Evolutionary conservation across 2,329 filamentous ascomycete species (phyloP).

Genomic region (Colletotrichum sojae): DNA sequence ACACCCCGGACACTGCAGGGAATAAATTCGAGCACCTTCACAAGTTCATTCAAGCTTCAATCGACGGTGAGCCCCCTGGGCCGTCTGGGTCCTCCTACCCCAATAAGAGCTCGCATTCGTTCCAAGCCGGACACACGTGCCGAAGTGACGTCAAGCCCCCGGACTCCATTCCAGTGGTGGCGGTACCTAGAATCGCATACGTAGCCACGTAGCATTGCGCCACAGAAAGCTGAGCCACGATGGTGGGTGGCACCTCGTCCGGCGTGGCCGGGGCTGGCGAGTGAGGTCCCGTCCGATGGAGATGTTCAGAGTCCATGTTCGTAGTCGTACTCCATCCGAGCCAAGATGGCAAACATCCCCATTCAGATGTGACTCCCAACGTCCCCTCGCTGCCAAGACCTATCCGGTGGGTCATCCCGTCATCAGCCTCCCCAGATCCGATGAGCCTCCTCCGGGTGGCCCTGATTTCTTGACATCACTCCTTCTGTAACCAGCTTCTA

Average conservation of each 20-base stretch:
- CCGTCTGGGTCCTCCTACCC: background rate
- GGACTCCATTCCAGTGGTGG: background rate
- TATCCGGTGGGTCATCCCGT: slow-evolving; percentile 28
- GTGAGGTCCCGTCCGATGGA: too few relatives aligned
- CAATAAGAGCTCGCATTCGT: background rate
- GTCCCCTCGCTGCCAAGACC: slow-evolving; percentile 16
- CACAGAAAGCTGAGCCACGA: slow-evolving; percentile 11
- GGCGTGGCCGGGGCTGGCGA: too few relatives aligned
- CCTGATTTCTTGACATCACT: background rate
- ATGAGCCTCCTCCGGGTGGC: slow-evolving; percentile 15
- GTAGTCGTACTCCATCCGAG: background rate
- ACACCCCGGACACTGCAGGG: too few relatives aligned
- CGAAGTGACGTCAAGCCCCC: slow-evolving; percentile 26
- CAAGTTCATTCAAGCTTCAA: slow-evolving; percentile 7
- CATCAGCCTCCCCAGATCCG: slow-evolving; percentile 15
- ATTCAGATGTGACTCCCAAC: background rate
- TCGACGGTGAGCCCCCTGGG: background rate
- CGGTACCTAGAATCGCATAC: background rate
- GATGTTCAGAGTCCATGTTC: too few relatives aligned
- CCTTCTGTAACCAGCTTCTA: background rate
- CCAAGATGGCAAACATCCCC: slow-evolving; percentile 10
- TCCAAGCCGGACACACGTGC: slow-evolving; percentile 25
- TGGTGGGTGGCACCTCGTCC: background rate
- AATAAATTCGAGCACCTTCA: too few relatives aligned
- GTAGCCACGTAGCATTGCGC: slow-evolving; percentile 1